These are phyloP conservation scores for Colletotrichum magnum DNA, from an alignment of 2,329 filamentous ascomycete species.

Conservation along the genomic window DNA sequence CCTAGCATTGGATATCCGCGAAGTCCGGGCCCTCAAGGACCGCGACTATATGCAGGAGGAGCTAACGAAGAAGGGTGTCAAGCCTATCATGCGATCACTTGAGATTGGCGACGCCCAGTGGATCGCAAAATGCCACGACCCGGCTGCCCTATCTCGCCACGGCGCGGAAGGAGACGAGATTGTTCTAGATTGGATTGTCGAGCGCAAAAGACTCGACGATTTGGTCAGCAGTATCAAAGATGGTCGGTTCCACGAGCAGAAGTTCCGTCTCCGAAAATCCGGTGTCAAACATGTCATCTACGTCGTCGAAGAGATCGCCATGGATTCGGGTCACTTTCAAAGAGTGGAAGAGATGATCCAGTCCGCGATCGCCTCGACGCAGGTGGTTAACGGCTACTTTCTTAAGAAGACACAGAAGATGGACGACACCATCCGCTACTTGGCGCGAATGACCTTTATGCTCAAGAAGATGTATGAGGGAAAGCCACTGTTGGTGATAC, in stretches of 20 bases:
- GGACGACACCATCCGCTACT: conserved; percentile 83
- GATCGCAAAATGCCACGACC: conserved; percentile 80
- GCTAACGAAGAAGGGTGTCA: conserved; percentile 75
- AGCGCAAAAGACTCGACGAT: conserved; percentile 86
- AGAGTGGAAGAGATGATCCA: conserved; percentile 77
- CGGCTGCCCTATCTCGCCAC: conserved; percentile 66
- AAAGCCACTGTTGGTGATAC: conserved; percentile 73
- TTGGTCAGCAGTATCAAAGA: conserved; percentile 86
- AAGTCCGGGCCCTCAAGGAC: conserved; percentile 80
- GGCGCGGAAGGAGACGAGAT: conserved; percentile 78
- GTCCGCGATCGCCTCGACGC: conserved; percentile 81
- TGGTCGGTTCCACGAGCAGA: conserved; percentile 86
- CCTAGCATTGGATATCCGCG: conserved; percentile 81
- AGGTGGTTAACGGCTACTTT: conserved; percentile 85
- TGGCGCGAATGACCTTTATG: conserved; percentile 79
- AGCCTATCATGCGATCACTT: conserved; percentile 76
- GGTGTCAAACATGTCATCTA: conserved; percentile 85
- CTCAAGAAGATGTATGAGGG: conserved; percentile 76
- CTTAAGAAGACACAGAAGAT: conserved; percentile 82
- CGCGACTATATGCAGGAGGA: conserved; percentile 84
- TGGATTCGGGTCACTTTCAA: conserved; percentile 67
- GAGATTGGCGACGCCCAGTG: conserved; percentile 84
- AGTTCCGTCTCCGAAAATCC: conserved; percentile 81
- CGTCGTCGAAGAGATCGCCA: conserved; percentile 79
- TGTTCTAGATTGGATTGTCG: conserved; percentile 84